These are phyloP conservation scores for Chara braunii DNA, from an alignment of 139 green algal genomes.

Conservation along the genomic window DNA sequence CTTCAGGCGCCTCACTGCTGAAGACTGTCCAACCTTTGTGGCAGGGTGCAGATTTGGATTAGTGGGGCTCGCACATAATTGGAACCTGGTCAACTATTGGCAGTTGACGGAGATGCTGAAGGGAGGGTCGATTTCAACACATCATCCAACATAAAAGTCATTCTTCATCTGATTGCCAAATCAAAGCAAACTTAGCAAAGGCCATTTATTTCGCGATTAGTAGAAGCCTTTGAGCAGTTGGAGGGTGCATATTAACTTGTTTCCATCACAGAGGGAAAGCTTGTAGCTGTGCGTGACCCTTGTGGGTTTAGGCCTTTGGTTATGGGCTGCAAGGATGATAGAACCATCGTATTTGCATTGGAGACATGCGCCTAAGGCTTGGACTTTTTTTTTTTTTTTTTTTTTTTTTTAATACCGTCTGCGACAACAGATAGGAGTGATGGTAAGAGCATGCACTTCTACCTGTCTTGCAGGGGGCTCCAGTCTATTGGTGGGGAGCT, in stretches of 20 bases:
- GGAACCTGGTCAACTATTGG: slow-evolving; percentile 96
- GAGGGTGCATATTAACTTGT: slow-evolving; percentile 90
- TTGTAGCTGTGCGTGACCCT: slow-evolving; percentile 93
- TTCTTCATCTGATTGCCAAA: slow-evolving; percentile 81
- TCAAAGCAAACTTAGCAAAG: slow-evolving; percentile 22
- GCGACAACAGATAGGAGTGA: too few species aligned
- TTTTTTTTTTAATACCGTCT: too few species aligned
- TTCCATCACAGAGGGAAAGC: slow-evolving; percentile 79
- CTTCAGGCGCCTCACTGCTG: slow-evolving; percentile 73
- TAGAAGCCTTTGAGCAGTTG: slow-evolving; percentile 51
- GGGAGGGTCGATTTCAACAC: slow-evolving; percentile 77
- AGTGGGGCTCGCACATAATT: slow-evolving; percentile 97
- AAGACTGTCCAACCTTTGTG: slow-evolving; percentile 89
- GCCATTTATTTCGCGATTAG: slow-evolving; percentile 47
- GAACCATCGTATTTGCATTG: slow-evolving; percentile 64
- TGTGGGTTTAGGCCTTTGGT: slow-evolving; percentile 87
- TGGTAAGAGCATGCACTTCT: too few species aligned
- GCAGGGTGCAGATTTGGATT: slow-evolving; percentile 92
- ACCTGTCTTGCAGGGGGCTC: too few species aligned
- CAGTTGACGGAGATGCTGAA: slow-evolving; percentile 64
- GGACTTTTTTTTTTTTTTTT: too few species aligned
- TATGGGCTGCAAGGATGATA: slow-evolving; percentile 59
- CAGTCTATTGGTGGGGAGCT: too few species aligned
- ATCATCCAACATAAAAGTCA: slow-evolving; percentile 84
- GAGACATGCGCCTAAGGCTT: slow-evolving; percentile 98